These are phyloP conservation scores for Polymyxa betae DNA, from an alignment of 208 protist genomes.

Conservation along the genomic window DNA sequence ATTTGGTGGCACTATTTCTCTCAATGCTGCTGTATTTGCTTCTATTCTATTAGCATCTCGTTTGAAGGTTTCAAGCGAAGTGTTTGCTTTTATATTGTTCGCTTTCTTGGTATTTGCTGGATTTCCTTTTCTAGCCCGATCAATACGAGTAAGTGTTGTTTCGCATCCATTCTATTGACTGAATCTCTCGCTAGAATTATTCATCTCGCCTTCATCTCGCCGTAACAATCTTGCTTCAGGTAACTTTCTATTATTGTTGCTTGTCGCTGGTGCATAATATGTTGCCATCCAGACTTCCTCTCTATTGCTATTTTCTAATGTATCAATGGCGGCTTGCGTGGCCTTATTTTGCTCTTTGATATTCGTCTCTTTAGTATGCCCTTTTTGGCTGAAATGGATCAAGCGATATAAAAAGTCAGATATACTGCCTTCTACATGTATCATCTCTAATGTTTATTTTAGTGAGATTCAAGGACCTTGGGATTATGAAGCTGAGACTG, in stretches of 20 bases:
- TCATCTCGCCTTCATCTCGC: not conserved
- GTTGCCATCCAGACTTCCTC: not conserved
- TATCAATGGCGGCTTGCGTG: not conserved
- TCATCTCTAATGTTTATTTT: not conserved
- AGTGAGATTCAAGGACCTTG: not conserved
- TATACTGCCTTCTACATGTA: not conserved
- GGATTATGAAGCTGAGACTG: slow-evolving; percentile 17
- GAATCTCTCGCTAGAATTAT: not conserved
- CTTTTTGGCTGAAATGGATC: slow-evolving; percentile 10
- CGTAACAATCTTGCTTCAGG: not conserved
- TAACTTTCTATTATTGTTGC: not conserved
- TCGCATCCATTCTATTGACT: not conserved
- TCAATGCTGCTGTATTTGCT: not conserved
- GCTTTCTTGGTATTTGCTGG: not conserved
- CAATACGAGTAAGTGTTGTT: not conserved
- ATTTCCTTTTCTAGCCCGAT: not conserved
- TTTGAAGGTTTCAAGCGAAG: not conserved
- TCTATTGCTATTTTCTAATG: not conserved
- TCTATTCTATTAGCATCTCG: not conserved
- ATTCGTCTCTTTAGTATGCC: not conserved
- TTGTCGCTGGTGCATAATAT: not conserved
- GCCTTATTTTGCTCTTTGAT: not conserved
- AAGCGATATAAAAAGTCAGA: not conserved
- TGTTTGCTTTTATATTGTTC: not conserved
- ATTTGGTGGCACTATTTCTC: not conserved